phyloP scores from a whole-genome alignment of 805 yeast species.

The Cyberlindnera amylophila region DNA sequence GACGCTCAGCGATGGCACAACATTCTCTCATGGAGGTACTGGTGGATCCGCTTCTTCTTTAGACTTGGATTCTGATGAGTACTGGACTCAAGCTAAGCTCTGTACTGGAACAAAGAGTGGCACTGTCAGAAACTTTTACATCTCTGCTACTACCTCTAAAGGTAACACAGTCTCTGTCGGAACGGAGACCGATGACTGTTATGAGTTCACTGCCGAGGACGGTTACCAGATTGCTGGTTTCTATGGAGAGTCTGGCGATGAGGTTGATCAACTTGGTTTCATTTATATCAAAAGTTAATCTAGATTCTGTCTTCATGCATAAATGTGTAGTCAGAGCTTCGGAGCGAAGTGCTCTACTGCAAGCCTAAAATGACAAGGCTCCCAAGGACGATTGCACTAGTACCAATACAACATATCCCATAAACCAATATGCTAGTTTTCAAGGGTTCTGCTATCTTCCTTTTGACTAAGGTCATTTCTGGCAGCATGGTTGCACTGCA shows the following conservation, averaged over 20 bases:
- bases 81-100: constrained; percentile 39
- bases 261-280: constrained; percentile 9
- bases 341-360: too few relatives aligned
- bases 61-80: constrained; percentile 3
- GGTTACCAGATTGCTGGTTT: constrained; percentile 13
- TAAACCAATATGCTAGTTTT: too few relatives aligned
- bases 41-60: constrained; percentile 7
- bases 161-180: constrained; percentile 7
- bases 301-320: neutral
- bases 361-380: too few relatives aligned
- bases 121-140: constrained; percentile 37
- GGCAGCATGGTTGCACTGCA: too few relatives aligned
- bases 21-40: constrained; percentile 10
- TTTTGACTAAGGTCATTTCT: too few relatives aligned
- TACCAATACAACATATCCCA: too few relatives aligned
- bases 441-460: too few relatives aligned
- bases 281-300: constrained; percentile 5
- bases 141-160: constrained; percentile 5
- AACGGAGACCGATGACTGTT: constrained; percentile 3
- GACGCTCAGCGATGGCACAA: constrained; percentile 31
- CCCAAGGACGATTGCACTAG: too few relatives aligned
- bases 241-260: constrained; percentile 11
- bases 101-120: constrained; percentile 39
- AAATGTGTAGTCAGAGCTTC: too few relatives aligned
- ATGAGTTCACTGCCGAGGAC: constrained; percentile 6